These are phyloP conservation scores for Handroanthus guayacan DNA, from an alignment of 257 asterid species.

Conservation along the genomic window DNA sequence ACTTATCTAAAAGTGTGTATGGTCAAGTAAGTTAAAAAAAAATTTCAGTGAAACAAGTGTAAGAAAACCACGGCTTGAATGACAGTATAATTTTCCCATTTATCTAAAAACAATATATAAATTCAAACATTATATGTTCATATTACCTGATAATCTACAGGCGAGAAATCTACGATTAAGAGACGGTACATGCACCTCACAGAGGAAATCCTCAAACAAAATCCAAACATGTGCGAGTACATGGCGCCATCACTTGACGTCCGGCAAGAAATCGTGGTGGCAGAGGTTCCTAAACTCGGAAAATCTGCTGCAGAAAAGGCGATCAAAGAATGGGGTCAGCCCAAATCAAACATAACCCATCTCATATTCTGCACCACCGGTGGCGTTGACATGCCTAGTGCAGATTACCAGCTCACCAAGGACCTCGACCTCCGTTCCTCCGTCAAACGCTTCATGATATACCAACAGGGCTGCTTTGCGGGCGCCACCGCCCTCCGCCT, in stretches of 20 bases:
- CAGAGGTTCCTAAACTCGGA: conserved; percentile 80
- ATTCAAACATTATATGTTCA: no score
- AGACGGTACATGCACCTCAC: conserved; percentile 72
- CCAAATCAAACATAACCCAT: conserved; percentile 81
- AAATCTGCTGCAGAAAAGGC: conserved; percentile 87
- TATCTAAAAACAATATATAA: no score
- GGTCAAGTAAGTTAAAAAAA: no score
- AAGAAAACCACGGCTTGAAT: no score
- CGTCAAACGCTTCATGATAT: conserved; percentile 75
- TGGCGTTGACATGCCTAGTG: conserved; percentile 93
- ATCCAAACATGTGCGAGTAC: conserved; percentile 59
- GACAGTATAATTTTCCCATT: no score
- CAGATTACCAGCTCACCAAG: conserved; percentile 77
- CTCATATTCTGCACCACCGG: conserved; percentile 78
- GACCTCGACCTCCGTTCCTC: conserved; percentile 76
- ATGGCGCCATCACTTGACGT: conserved; percentile 81
- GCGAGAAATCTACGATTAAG: conserved; percentile 73
- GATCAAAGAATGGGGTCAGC: conserved; percentile 87
- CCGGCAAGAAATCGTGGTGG: conserved; percentile 75
- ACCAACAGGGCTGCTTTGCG: conserved; percentile 81
- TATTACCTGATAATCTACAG: conserved; percentile 34
- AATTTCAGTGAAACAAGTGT: no score
- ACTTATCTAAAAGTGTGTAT: no score
- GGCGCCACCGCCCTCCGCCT: conserved; percentile 77
- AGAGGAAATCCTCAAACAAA: conserved; percentile 41